These are phyloP conservation scores for Pezicula carpinea DNA, from an alignment of 2,329 filamentous ascomycete species.

Conservation along the genomic window DNA sequence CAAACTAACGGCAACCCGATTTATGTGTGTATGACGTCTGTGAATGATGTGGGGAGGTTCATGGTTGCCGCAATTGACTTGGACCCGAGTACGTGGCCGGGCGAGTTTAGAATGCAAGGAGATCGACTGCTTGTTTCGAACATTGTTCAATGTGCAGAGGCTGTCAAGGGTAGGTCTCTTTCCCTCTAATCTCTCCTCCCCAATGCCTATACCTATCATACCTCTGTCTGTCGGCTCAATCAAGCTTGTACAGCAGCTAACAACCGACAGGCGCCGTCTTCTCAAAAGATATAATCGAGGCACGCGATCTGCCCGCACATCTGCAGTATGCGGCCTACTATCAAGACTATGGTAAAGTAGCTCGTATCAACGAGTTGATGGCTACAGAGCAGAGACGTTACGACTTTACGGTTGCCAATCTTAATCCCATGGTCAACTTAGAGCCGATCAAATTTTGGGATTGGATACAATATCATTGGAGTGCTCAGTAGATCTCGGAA, in stretches of 20 bases:
- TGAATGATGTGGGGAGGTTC: slow-evolving; percentile 66
- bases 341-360: slow-evolving; percentile 44
- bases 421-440: slow-evolving; percentile 49
- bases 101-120: slow-evolving; percentile 65
- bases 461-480: slow-evolving; percentile 51
- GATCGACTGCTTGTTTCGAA: slow-evolving; percentile 57
- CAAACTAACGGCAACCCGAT: slow-evolving; percentile 44
- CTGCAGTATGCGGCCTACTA: slow-evolving; percentile 14
- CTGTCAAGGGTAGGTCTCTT: slow-evolving; percentile 40
- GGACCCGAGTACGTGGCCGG: slow-evolving; percentile 56
- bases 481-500: slow-evolving; percentile 5
- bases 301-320: slow-evolving; percentile 13
- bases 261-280: slow-evolving; percentile 10
- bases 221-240: not conserved
- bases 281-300: slow-evolving; percentile 16
- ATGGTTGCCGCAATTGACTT: slow-evolving; percentile 65
- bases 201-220: not conserved
- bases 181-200: not conserved
- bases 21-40: slow-evolving; percentile 63
- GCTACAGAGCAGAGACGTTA: slow-evolving; percentile 66
- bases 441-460: slow-evolving; percentile 46
- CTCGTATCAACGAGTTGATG: slow-evolving; percentile 56
- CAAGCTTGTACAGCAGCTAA: not conserved
- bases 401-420: slow-evolving; percentile 54
- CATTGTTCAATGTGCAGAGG: slow-evolving; percentile 47